These are phyloP conservation scores for Rubroshorea leprosula DNA, from an alignment of 345 rosid genomes.

Conservation along the genomic window DNA sequence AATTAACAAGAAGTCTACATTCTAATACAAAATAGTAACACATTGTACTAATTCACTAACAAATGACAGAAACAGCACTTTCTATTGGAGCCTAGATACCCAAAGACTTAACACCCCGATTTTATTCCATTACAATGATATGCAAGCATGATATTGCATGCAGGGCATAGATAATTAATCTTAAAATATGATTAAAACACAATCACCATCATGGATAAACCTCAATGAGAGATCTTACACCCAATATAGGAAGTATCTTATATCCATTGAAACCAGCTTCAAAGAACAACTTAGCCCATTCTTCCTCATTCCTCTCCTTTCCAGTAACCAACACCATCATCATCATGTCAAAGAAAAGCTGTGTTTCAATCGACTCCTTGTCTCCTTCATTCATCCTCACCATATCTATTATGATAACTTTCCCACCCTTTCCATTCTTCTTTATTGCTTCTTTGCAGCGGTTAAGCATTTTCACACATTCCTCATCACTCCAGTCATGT, in stretches of 20 bases:
- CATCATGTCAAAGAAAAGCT: constrained; percentile 1
- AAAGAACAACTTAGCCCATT: background rate
- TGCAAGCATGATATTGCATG: no score
- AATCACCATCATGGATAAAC: no score
- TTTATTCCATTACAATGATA: no score
- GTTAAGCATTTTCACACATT: constrained; percentile 40
- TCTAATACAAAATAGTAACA: no score
- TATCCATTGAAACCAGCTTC: background rate
- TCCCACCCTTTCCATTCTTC: constrained; percentile 16
- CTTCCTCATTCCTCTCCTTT: background rate
- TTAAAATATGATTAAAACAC: no score
- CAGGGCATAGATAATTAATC: no score
- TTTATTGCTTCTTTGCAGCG: constrained; percentile 30
- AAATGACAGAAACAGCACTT: no score
- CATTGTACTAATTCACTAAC: no score
- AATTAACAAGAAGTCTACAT: no score
- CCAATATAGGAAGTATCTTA: background rate
- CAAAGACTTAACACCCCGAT: no score
- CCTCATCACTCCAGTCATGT: constrained; percentile 44
- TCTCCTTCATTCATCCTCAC: background rate
- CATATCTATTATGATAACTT: constrained; percentile 25
- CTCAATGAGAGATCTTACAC: constrained; percentile 3
- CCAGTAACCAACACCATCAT: background rate
- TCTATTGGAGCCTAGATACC: no score
- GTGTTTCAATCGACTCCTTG: background rate